Conservation (phyloP, 2,329 filamentous ascomycete genomes). For the Penicillium sp. region DNA sequence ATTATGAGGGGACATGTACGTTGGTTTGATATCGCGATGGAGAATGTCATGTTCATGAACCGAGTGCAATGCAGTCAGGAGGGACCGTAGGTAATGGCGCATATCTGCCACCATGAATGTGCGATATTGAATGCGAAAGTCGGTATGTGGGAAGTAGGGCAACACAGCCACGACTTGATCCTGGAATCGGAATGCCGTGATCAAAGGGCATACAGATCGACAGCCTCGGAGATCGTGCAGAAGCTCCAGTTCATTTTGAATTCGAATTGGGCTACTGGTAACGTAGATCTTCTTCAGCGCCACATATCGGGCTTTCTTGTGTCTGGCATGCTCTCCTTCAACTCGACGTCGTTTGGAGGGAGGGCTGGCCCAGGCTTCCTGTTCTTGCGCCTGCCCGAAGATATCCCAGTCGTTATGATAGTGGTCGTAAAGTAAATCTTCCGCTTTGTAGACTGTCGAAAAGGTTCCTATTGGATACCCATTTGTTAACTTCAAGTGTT, state of each 20-base stretch:
- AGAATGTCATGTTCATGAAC: constrained; percentile 85
- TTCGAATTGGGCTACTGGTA: constrained; percentile 88
- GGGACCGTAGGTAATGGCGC: constrained; percentile 81
- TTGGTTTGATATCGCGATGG: constrained; percentile 95
- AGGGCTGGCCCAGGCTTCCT: constrained; percentile 68
- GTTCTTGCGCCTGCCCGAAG: constrained; percentile 60
- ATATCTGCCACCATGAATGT: constrained; percentile 85
- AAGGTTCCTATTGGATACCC: constrained; percentile 72
- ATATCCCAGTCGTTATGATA: constrained; percentile 88
- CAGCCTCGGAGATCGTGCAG: constrained; percentile 83
- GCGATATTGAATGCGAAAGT: constrained; percentile 89
- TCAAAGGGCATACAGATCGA: constrained; percentile 85
- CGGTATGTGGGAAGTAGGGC: constrained; percentile 91
- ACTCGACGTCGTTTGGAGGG: constrained; percentile 57
- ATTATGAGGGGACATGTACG: constrained; percentile 41
- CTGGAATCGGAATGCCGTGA: constrained; percentile 91
- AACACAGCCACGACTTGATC: constrained; percentile 95
- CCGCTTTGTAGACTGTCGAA: constrained; percentile 97
- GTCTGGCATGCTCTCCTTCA: constrained; percentile 41
- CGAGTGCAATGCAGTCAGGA: constrained; percentile 80
- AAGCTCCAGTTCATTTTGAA: constrained; percentile 93
- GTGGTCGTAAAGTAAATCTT: constrained; percentile 81
- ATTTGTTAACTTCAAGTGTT: constrained; percentile 6
- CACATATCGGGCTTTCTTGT: constrained; percentile 71
- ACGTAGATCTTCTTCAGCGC: constrained; percentile 99